phyloP scores from a whole-genome alignment of 1,284 basidiomycete species.

The Caloboletus inedulis region DNA sequence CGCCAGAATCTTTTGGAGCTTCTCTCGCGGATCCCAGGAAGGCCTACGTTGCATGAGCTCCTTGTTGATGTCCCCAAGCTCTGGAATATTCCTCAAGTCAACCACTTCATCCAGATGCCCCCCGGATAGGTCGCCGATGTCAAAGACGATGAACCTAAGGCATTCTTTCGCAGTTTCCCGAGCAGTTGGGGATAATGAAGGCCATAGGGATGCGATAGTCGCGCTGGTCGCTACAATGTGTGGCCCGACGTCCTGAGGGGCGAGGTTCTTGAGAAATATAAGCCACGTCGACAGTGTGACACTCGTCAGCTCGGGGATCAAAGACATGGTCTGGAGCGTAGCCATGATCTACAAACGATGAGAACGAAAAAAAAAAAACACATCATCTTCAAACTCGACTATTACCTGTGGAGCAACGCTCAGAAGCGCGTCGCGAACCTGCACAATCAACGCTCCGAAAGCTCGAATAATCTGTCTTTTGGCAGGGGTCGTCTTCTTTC shows the following conservation, averaged over 20 bases:
- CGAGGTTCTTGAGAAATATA: conserved; percentile 72
- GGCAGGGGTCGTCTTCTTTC: conserved; percentile 61
- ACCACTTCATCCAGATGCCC: conserved; percentile 73
- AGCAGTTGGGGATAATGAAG: conserved; percentile 53
- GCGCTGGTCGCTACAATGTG: conserved; percentile 89
- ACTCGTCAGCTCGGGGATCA: conserved; percentile 69
- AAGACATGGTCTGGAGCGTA: conserved; percentile 87
- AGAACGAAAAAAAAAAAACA: conserved; percentile 9
- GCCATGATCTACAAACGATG: conserved; percentile 78
- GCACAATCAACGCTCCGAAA: conserved; percentile 69
- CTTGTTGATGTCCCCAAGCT: conserved; percentile 52
- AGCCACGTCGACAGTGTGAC: conserved; percentile 84
- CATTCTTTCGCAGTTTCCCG: conserved; percentile 58
- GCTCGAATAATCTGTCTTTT: conserved; percentile 81
- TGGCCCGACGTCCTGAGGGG: conserved; percentile 73
- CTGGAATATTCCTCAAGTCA: conserved; percentile 69
- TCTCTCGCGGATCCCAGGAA: conserved; percentile 50
- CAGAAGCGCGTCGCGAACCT: conserved; percentile 70
- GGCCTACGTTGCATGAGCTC: conserved; percentile 51
- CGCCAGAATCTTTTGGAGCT: conserved; percentile 69
- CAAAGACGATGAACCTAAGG: conserved; percentile 71
- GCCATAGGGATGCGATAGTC: conserved; percentile 80
- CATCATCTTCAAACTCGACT: neutral
- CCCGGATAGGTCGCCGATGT: conserved; percentile 47
- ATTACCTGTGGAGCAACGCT: conserved; percentile 82